Conservation (phyloP, 768 basidiomycete genomes). For the Lepiota venenata region DNA sequence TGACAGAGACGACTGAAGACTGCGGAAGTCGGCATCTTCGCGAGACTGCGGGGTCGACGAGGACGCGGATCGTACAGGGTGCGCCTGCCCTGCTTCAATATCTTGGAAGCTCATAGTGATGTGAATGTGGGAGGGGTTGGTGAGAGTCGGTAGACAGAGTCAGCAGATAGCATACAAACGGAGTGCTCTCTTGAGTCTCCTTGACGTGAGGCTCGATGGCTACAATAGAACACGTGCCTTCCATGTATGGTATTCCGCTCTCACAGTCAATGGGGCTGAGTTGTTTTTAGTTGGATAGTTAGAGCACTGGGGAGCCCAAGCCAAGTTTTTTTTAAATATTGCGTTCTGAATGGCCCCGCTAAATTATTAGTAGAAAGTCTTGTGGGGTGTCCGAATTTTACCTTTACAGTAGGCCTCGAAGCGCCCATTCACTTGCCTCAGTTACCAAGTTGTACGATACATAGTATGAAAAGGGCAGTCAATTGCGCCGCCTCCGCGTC, state of each 20-base stretch:
- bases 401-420: too few species aligned
- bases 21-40: slow-evolving; percentile 74
- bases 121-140: not conserved
- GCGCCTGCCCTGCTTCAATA: slow-evolving; percentile 45
- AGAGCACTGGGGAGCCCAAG: too few species aligned
- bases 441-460: too few species aligned
- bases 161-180: not conserved
- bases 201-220: not conserved
- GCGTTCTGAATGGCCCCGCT: too few species aligned
- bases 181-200: not conserved
- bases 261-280: not conserved
- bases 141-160: not conserved
- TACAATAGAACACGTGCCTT: not conserved
- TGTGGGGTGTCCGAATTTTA: too few species aligned
- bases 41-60: slow-evolving; percentile 36
- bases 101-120: slow-evolving; percentile 53
- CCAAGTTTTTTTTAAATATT: too few species aligned
- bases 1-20: slow-evolving; percentile 75
- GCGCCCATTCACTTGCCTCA: too few species aligned
- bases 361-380: too few species aligned
- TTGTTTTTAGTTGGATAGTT: too few species aligned
- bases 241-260: not conserved
- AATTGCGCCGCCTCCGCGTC: too few species aligned
- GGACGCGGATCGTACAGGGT: slow-evolving; percentile 30
- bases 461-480: too few species aligned